These are phyloP conservation scores for Amanita pseudoporphyria DNA, from an alignment of 768 basidiomycete species.

Conservation along the genomic window DNA sequence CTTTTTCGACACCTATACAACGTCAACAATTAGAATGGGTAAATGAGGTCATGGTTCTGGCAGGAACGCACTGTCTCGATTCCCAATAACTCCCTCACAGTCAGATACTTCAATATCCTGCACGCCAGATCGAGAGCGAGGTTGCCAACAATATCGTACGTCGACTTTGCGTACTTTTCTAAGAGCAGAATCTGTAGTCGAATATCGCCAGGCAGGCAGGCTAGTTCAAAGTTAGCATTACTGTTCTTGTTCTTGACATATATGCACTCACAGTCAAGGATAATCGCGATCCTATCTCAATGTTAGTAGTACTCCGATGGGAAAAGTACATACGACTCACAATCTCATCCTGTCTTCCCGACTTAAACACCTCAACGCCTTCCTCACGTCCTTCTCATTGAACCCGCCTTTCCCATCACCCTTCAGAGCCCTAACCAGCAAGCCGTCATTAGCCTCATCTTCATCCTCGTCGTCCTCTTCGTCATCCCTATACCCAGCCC, in stretches of 20 bases:
- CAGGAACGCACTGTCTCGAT: conserved; percentile 40
- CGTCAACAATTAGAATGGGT: conserved; percentile 13
- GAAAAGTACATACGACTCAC: conserved; percentile 30
- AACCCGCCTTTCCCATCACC: conserved; percentile 54
- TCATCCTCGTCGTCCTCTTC: conserved; percentile 38
- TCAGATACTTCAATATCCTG: conserved; percentile 45
- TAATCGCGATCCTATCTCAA: conserved; percentile 43
- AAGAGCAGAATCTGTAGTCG: conserved; percentile 75
- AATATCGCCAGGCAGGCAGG: conserved; percentile 79
- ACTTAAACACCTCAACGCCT: conserved; percentile 48
- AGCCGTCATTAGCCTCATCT: conserved; percentile 27
- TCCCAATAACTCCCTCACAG: conserved; percentile 51
- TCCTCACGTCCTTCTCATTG: conserved; percentile 60
- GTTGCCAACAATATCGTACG: conserved; percentile 73
- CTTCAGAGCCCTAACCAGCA: conserved; percentile 35
- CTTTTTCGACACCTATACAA: conserved; percentile 35
- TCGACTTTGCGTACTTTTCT: conserved; percentile 74
- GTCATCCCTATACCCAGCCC: conserved; percentile 57
- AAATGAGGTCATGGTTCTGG: background rate
- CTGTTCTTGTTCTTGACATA: background rate
- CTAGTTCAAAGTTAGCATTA: conserved; percentile 21
- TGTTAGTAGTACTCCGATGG: conserved; percentile 2
- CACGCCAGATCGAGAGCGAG: conserved; percentile 59
- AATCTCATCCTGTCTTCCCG: conserved; percentile 66
- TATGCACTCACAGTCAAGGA: conserved; percentile 43